Evolutionary conservation across 2,329 filamentous ascomycete genomes (phyloP), one percentile per base, ranked within the genome.

Genomic region (Conoideocrella luteorostrata): DNA sequence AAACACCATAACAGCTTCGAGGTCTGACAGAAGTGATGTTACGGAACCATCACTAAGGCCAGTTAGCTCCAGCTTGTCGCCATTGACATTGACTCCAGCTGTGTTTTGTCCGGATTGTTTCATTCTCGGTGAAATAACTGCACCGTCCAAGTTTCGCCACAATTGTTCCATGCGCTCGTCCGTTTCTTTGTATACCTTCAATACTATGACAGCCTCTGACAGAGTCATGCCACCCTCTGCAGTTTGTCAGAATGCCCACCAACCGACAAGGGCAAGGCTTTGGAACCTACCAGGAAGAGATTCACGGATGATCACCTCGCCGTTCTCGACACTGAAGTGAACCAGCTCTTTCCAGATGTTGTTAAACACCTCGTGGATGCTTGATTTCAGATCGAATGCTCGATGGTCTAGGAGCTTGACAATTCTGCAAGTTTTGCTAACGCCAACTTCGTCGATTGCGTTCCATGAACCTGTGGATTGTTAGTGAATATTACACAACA

Each of bases 291-390:
- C 71, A 60, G 76, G 60, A 21, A 71, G 64, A 15, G 63, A 64
- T 11, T 74, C 67, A 21, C 67, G 68, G 26, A 94, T 73, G 1
- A 68, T 72, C 7, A 93, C 64, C 36, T 64, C 71, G 7, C 70
- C 67, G 7, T 68, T 63, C 18, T 76, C 68, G 1, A 69, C 61
- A 55, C 91, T 78, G 15, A 89, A 64, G 2, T 71, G 64, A 11
- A 95, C 68, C 34, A 91, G 68, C 0, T 73, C 68, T 46, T 77
- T 76, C 88, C 89, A 96, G n/a, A 82, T 74, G 43, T 72, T 70
- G 34, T 78, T 75, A 30, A 93, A 74, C 7, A 78, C 77, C 32
- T 84, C 77, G 45, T 81, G 75, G 18, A 93, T 75, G 17, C 77
- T 72, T 2, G 75, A 72, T 49, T 82, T 82, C 45, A 95, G 67